phyloP scores from a whole-genome alignment of 768 basidiomycete species.

The Hydnum rufescens region DNA sequence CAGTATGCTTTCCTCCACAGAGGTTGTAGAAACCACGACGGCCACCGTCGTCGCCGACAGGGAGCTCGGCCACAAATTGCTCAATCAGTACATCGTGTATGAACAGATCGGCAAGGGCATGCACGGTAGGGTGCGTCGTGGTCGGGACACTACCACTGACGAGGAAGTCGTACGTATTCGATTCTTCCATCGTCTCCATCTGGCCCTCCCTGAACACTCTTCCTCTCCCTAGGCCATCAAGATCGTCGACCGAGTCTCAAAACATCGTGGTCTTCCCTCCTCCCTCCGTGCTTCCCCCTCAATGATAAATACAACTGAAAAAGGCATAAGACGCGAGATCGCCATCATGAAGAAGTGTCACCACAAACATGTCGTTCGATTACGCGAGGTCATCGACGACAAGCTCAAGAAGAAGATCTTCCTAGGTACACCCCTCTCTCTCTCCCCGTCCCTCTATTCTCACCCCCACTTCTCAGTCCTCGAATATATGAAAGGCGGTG shows the following conservation, averaged over 20 bases:
- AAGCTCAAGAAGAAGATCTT: conserved; percentile 71
- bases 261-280: conserved; percentile 29
- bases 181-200: background rate
- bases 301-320: conserved; percentile 40
- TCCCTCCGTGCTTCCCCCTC: background rate
- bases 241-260: conserved; percentile 50
- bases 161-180: conserved; percentile 15
- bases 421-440: conserved; percentile 44
- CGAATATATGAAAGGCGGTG: conserved; percentile 91
- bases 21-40: conserved; percentile 1
- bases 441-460: background rate
- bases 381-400: conserved; percentile 93
- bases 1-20: too few species aligned
- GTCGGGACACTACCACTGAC: conserved; percentile 27
- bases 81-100: conserved; percentile 76
- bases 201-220: background rate
- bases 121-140: conserved; percentile 76
- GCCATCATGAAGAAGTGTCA: conserved; percentile 97
- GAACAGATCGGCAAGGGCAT: conserved; percentile 68
- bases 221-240: conserved; percentile 46
- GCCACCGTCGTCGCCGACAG: conserved; percentile 3
- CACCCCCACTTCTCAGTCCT: conserved; percentile 37
- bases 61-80: conserved; percentile 18
- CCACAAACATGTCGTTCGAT: conserved; percentile 73
- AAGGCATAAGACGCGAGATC: conserved; percentile 80